Conservation (phyloP, 768 basidiomycete species). For the Phlebiopsis gigantea region DNA sequence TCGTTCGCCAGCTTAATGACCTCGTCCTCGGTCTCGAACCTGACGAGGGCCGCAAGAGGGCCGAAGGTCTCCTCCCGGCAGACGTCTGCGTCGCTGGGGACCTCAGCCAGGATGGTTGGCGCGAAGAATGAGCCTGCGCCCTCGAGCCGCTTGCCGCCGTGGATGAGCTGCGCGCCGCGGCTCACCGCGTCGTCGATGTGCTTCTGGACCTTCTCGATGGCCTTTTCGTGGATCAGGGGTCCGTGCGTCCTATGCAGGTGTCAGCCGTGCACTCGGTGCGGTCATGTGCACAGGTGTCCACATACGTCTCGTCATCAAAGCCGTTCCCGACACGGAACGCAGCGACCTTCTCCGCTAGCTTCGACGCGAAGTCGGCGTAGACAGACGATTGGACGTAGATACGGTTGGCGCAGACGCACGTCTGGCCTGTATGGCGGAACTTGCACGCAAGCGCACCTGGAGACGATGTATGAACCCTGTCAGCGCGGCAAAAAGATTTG, state of each 20-base stretch:
- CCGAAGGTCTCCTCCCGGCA: constrained; percentile 93
- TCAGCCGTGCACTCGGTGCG: neutral
- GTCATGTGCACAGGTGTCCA: constrained; percentile 3
- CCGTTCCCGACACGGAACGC: constrained; percentile 87
- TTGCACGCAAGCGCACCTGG: constrained; percentile 70
- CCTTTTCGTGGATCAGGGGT: constrained; percentile 85
- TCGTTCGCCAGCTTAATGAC: constrained; percentile 83
- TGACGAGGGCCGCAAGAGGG: constrained; percentile 79
- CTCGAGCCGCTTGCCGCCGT: constrained; percentile 75
- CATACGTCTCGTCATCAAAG: constrained; percentile 70
- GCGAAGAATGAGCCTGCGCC: constrained; percentile 65
- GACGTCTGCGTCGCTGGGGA: constrained; percentile 60
- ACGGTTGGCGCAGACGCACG: constrained; percentile 84
- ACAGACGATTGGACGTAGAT: constrained; percentile 90
- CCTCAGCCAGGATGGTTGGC: constrained; percentile 88
- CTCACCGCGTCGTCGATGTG: constrained; percentile 88
- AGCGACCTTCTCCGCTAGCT: constrained; percentile 78
- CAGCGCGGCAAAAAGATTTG: neutral
- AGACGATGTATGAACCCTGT: neutral
- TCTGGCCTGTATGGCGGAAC: constrained; percentile 79
- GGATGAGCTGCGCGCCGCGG: constrained; percentile 81
- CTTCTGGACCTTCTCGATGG: constrained; percentile 75
- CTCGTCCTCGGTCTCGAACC: constrained; percentile 93
- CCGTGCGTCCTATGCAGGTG: constrained; percentile 71
- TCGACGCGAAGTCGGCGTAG: constrained; percentile 89